Conservation (phyloP, 257 asterid species). For the Cinchona pubescens region DNA sequence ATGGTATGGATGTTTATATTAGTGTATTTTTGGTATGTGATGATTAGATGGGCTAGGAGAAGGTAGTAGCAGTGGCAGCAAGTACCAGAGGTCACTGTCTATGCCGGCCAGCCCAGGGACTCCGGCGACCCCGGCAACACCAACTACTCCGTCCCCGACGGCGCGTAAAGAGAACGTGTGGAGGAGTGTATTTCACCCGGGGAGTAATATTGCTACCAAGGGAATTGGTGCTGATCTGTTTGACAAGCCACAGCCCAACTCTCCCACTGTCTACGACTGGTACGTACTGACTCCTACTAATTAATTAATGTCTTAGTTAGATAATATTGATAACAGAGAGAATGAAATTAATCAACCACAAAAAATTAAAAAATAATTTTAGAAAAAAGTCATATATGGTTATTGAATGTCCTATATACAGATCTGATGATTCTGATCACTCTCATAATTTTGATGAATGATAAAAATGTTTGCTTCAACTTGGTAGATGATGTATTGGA, state of each 20-base stretch:
- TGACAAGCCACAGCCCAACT: constrained; percentile 82
- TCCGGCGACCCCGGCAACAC: constrained; percentile 62
- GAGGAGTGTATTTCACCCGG: constrained; percentile 98
- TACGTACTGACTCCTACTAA: constrained; percentile 13
- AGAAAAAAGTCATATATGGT: not conserved
- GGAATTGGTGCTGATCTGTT: constrained; percentile 62
- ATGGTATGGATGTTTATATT: too few species aligned
- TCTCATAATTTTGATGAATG: not conserved
- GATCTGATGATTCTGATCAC: not conserved
- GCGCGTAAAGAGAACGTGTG: constrained; percentile 71
- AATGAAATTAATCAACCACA: not conserved
- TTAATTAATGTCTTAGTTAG: too few species aligned
- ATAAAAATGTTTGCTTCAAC: not conserved
- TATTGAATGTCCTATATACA: not conserved
- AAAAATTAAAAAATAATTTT: not conserved
- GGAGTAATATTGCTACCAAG: constrained; percentile 81
- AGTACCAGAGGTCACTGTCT: constrained; percentile 50
- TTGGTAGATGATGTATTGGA: not conserved
- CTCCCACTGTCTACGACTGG: constrained; percentile 99
- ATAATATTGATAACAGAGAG: not conserved
- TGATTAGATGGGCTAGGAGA: constrained; percentile 40
- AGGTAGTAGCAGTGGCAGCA: constrained; percentile 44
- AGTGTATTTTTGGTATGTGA: not conserved
- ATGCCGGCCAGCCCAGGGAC: constrained; percentile 50
- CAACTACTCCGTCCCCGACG: constrained; percentile 51